These are phyloP conservation scores for Hypericum perforatum DNA, from an alignment of 345 rosid genomes.

Conservation along the genomic window DNA sequence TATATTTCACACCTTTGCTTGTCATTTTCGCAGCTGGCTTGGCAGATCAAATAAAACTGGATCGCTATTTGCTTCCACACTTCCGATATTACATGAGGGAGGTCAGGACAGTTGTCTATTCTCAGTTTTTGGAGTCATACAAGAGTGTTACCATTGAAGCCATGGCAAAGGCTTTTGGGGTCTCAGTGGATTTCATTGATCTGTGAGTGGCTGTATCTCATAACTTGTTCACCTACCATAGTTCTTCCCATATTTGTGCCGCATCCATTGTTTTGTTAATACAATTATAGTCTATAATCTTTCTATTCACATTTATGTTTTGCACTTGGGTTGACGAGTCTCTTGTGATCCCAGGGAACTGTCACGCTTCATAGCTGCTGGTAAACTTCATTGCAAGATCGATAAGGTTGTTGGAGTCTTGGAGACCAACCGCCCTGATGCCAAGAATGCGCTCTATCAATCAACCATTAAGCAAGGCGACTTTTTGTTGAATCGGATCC, in stretches of 20 bases:
- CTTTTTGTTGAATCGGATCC: conserved; percentile 2
- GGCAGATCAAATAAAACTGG: conserved; percentile 78
- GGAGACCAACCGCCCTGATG: not conserved
- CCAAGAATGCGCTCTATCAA: conserved; percentile 1
- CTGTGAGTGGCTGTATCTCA: not conserved
- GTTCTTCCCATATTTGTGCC: no score
- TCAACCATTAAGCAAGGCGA: not conserved
- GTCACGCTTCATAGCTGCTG: not conserved
- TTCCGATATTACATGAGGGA: conserved; percentile 98
- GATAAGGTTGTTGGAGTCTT: not conserved
- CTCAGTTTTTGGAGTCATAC: conserved; percentile 91
- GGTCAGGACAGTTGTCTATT: conserved; percentile 84
- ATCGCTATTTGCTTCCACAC: conserved; percentile 83
- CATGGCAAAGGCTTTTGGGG: conserved; percentile 60
- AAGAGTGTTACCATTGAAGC: conserved; percentile 96
- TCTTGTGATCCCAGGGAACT: no score
- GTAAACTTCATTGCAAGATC: conserved; percentile 1
- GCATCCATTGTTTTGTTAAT: no score
- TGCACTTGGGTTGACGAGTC: no score
- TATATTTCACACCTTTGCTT: conserved; percentile 7
- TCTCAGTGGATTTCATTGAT: conserved; percentile 2
- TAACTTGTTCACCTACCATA: not conserved
- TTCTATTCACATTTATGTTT: no score
- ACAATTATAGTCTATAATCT: no score
- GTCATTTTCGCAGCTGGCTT: conserved; percentile 53